phyloP scores from a whole-genome alignment of 202 grass and related monocot genomes.

The Zizania palustris region DNA sequence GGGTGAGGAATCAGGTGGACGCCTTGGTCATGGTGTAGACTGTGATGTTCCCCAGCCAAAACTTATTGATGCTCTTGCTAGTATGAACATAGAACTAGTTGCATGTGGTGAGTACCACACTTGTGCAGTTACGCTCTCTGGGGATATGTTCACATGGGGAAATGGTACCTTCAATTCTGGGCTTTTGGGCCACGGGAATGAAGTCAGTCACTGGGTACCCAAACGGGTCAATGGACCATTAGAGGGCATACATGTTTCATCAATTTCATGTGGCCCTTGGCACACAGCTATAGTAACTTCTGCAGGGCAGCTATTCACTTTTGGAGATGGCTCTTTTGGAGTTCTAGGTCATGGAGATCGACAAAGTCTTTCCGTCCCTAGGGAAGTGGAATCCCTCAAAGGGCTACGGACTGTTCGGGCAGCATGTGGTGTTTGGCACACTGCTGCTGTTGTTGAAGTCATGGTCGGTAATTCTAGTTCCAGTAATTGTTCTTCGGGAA shows the following conservation, averaged over 20 bases:
- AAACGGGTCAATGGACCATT: conserved; percentile 73
- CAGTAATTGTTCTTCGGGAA: conserved; percentile 78
- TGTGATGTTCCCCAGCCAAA: conserved; percentile 79
- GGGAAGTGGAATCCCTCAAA: conserved; percentile 77
- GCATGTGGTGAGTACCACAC: conserved; percentile 85
- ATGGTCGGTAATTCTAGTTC: conserved; percentile 80
- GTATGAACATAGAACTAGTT: conserved; percentile 76
- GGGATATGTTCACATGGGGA: conserved; percentile 80
- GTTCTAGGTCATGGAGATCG: conserved; percentile 73
- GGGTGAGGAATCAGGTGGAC: conserved; percentile 84
- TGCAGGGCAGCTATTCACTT: conserved; percentile 81
- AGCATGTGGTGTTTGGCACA: conserved; percentile 89
- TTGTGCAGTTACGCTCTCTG: conserved; percentile 82
- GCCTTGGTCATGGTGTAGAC: conserved; percentile 80
- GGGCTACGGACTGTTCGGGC: conserved; percentile 73
- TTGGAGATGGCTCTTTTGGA: conserved; percentile 86
- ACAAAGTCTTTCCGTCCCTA: conserved; percentile 59
- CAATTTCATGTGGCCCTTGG: conserved; percentile 91
- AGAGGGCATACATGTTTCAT: conserved; percentile 81
- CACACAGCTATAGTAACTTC: conserved; percentile 85
- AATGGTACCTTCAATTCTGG: conserved; percentile 76
- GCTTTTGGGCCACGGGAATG: conserved; percentile 70
- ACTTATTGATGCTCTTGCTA: conserved; percentile 69
- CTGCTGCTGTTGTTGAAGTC: conserved; percentile 83
- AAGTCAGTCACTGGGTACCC: conserved; percentile 74